Evolutionary conservation across 257 asterid genomes (phyloP).

Genomic region (Solanum chilense): DNA sequence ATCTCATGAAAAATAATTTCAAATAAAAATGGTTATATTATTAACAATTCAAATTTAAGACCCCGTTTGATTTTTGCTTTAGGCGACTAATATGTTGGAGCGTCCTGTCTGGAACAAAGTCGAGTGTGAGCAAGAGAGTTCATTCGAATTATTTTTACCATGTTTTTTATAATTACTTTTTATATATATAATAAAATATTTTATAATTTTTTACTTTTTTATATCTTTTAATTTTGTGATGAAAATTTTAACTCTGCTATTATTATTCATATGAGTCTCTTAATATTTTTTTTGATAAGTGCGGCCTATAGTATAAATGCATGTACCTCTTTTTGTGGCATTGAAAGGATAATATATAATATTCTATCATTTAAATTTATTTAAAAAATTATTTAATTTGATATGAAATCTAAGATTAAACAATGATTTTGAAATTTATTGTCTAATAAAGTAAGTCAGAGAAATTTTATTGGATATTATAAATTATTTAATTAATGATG

Average conservation of each 20-base stretch:
- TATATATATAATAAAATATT: neutral
- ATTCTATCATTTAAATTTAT: no score
- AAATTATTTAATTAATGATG: no score
- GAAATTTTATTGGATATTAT: neutral
- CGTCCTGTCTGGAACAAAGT: neutral
- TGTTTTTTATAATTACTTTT: neutral
- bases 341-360: neutral
- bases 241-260: neutral
- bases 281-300: neutral
- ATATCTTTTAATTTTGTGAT: neutral
- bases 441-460: neutral
- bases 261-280: neutral
- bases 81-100: no score
- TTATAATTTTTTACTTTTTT: neutral
- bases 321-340: neutral
- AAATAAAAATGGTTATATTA: no score
- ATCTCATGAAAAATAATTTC: no score
- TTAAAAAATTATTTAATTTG: neutral
- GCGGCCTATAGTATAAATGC: neutral
- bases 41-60: no score
- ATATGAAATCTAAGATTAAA: neutral
- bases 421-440: neutral
- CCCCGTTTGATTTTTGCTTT: no score
- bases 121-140: neutral
- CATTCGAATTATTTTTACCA: neutral